phyloP scores from a whole-genome alignment of 2,329 filamentous ascomycete species.

The Penicillium sp. region DNA sequence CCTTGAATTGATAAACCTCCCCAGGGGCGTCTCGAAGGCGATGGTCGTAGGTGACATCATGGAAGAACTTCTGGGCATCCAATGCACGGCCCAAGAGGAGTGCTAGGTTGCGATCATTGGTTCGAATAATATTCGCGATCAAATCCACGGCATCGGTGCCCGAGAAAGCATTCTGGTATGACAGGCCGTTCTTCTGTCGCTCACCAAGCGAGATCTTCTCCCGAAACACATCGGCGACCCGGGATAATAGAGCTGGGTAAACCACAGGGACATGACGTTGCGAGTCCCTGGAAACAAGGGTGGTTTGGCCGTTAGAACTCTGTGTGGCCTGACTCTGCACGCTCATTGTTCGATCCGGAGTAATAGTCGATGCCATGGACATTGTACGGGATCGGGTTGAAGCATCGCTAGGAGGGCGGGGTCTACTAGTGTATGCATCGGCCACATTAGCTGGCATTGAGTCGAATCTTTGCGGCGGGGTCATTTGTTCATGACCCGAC shows the following conservation, averaged over 20 bases:
- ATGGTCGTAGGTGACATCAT: slow-evolving; percentile 98
- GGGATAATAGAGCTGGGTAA: slow-evolving; percentile 91
- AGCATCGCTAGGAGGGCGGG: slow-evolving; percentile 52
- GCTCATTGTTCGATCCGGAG: slow-evolving; percentile 65
- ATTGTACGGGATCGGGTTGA: slow-evolving; percentile 68
- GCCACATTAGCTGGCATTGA: slow-evolving; percentile 62
- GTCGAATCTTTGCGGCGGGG: slow-evolving; percentile 35
- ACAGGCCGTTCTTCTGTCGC: slow-evolving; percentile 92
- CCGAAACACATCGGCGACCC: slow-evolving; percentile 89
- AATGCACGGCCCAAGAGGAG: slow-evolving; percentile 87
- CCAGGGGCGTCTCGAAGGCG: slow-evolving; percentile 89
- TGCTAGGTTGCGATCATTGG: slow-evolving; percentile 92
- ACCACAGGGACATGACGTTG: slow-evolving; percentile 78
- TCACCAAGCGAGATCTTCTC: slow-evolving; percentile 86
- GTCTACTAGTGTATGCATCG: slow-evolving; percentile 34
- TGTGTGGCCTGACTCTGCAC: slow-evolving; percentile 61
- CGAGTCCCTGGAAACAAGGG: slow-evolving; percentile 64
- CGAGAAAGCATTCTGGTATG: slow-evolving; percentile 96
- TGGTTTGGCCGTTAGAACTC: slow-evolving; percentile 57
- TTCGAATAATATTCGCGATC: slow-evolving; percentile 95
- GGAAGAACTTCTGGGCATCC: slow-evolving; percentile 98
- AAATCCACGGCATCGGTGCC: slow-evolving; percentile 95
- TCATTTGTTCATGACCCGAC: slow-evolving; percentile 51
- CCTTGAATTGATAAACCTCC: slow-evolving; percentile 96
- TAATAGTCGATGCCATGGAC: slow-evolving; percentile 81